These are phyloP conservation scores for Ophiognomonia clavigignenti-juglandacearum DNA, from an alignment of 2,329 filamentous ascomycete species.

Conservation along the genomic window DNA sequence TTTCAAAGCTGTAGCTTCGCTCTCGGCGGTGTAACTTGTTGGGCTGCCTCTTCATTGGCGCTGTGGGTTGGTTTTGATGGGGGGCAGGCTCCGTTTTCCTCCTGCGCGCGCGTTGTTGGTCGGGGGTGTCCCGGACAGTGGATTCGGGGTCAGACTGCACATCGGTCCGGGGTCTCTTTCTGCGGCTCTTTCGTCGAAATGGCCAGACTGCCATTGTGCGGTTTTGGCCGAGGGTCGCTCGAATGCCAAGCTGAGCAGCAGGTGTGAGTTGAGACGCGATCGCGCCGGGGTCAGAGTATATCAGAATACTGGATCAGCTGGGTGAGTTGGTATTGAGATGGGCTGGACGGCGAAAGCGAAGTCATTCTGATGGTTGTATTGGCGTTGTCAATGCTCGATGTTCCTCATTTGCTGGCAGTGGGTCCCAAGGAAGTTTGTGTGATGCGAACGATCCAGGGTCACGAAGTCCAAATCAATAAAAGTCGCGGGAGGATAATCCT, in stretches of 20 bases:
- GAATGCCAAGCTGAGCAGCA: neutral
- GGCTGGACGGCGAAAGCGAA: conserved; percentile 11
- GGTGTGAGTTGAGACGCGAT: neutral
- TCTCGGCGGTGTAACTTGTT: conserved; percentile 43
- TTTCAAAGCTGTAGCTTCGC: conserved; percentile 59
- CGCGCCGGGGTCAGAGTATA: conserved; percentile 4
- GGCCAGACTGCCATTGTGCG: conserved; percentile 72
- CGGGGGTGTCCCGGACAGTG: conserved; percentile 16
- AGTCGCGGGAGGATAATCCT: conserved; percentile 1
- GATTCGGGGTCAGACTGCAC: conserved; percentile 50
- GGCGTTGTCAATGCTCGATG: conserved; percentile 1
- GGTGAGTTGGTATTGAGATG: conserved; percentile 8
- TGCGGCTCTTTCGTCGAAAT: conserved; percentile 70
- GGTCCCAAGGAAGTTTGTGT: neutral
- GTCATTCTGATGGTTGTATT: conserved; percentile 14
- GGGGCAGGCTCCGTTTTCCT: conserved; percentile 28
- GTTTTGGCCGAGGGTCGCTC: conserved; percentile 10
- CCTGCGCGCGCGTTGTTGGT: conserved; percentile 26
- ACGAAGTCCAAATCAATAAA: neutral
- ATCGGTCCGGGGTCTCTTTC: conserved; percentile 50
- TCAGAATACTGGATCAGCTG: conserved; percentile 3
- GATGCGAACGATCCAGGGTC: neutral
- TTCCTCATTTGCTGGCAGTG: conserved; percentile 10
- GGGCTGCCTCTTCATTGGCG: conserved; percentile 38
- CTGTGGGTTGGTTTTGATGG: conserved; percentile 12